Evolutionary conservation across 805 yeast genomes (phyloP), one percentile per base, ranked within the genome.

Genomic region (Wickerhamiella sergipiensis): DNA sequence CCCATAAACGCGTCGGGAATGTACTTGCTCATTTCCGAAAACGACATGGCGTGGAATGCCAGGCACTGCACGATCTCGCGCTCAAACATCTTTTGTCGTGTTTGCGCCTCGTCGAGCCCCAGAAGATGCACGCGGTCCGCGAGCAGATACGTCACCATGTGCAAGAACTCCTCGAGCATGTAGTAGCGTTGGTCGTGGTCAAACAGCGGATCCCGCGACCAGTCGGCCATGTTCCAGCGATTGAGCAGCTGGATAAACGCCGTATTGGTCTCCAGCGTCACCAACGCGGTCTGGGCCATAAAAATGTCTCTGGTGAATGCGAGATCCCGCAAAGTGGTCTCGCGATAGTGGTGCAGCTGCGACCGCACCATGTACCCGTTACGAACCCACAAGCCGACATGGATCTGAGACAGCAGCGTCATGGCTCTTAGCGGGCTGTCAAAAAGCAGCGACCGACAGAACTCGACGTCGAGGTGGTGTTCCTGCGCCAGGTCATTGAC

Each of bases 381-480:
- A 60, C 97, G 76, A 0, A 90, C 96, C 97, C 97, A 90, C 51
- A 83, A 76, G 0, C 96, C 96, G 0, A 84, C 80, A 53, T 85
- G 82, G 8, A 90, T 84, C 60, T 92, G 97, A 0, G 95, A 79
- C 56, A 86, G 66, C 8, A 85, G 65, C 0, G 85, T 95, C 26
- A 87, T 61, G 0, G 89, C 82, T 52, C 94, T 72, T 19, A 92
- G 64, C 0, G 96, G 83, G 55, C 83, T 81, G 55, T 87, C 95
- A 55, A 83, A 76, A 6, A 83, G 60, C 10, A 58, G 58, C 50
- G 44, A 61, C 53, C 56, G 55, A 57, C 22, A 62, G 53, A 50
- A 54, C 26, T 52, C 53, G 39, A 54, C 46, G 46, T 52, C 50
- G 3, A 55, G 46, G 12, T 46, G 51, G 13, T 42, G 43, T 12